Evolutionary conservation across 164 flowering plant genomes (phyloP), one percentile per base, ranked within the genome.

Genomic region (Nymphaea colorata): DNA sequence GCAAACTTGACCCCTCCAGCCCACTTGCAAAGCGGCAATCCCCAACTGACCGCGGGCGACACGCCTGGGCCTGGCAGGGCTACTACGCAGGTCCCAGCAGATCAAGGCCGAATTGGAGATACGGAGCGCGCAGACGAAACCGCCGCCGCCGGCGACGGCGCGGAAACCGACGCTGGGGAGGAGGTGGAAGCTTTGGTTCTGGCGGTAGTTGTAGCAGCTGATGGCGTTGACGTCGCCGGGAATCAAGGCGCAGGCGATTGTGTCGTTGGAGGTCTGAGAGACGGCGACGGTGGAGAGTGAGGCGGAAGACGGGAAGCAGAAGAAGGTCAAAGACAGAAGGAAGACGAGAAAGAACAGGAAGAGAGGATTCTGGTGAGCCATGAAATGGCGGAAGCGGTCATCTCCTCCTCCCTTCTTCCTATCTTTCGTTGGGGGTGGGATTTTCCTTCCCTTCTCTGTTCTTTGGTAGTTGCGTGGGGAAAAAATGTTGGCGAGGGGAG

Each of bases 61-160:
- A 45, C 87, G 71, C 67, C 81, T 86, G 53, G 4, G 7, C 41
- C 74, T 61, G n/a, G 63, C 8, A 7, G 16, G 8, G 16, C 42
- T 68, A 4, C 42, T 68, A 4, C 79, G 71, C 69, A 89, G 87
- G 73, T 91, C 85, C 88, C 87, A 86, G 71, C 93, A 89, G 7
- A 57, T 69, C 53, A 91, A 51, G 43, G 16, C 44, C 4, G 90
- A 74, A 44, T 53, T 8, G 15, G 61, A 42, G 3, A 81, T 17
- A 36, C 72, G 75, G 47, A 84, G 41, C 12, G 69, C 75, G 65
- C 93, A 87, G 0, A 85, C 6, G 69, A 86, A 89, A 0, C 91
- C 86, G 6, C 82, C 64, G 14, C 94, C 94, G 11, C 76, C 83
- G 0, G 78, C 85, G 17, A 87, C 60, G 0, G 79, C 83, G 2